phyloP scores from a whole-genome alignment of 106 monocot genomes.

The Xerophyta viscosa region DNA sequence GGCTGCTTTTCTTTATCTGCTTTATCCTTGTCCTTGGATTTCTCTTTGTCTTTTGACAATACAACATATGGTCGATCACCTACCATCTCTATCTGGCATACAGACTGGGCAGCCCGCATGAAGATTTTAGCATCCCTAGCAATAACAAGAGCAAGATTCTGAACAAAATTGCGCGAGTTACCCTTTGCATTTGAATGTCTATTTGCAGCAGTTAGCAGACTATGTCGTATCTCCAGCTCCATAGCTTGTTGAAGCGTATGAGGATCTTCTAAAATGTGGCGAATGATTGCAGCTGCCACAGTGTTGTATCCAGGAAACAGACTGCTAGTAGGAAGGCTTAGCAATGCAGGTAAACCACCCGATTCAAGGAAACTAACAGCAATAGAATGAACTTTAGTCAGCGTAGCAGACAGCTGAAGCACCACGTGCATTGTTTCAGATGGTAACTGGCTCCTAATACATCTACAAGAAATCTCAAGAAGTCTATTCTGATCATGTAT shows the following conservation, averaged over 20 bases:
- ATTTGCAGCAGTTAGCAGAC: constrained; percentile 57
- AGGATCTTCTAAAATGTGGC: constrained; percentile 97
- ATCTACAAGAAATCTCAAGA: constrained; percentile 80
- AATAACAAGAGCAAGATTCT: constrained; percentile 76
- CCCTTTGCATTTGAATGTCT: constrained; percentile 80
- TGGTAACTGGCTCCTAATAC: constrained; percentile 67
- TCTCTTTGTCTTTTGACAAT: constrained; percentile 86
- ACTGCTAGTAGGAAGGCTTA: constrained; percentile 68
- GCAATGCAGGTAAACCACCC: constrained; percentile 77
- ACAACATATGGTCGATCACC: constrained; percentile 89
- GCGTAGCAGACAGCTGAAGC: constrained; percentile 87
- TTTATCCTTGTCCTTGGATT: constrained; percentile 81
- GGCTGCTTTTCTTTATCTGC: constrained; percentile 67
- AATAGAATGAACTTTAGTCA: constrained; percentile 79
- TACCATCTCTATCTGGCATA: constrained; percentile 90
- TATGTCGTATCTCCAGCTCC: constrained; percentile 95
- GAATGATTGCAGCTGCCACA: constrained; percentile 72
- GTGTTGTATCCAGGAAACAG: constrained; percentile 93
- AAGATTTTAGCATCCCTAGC: constrained; percentile 78
- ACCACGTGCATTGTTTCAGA: constrained; percentile 95
- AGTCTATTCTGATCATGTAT: constrained; percentile 65
- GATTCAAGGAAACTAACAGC: constrained; percentile 79
- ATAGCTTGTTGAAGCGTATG: constrained; percentile 97
- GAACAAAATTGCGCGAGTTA: constrained; percentile 79
- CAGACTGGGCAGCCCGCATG: constrained; percentile 76